These are phyloP conservation scores for Candida orba DNA, from an alignment of 805 yeast genomes.

Conservation along the genomic window DNA sequence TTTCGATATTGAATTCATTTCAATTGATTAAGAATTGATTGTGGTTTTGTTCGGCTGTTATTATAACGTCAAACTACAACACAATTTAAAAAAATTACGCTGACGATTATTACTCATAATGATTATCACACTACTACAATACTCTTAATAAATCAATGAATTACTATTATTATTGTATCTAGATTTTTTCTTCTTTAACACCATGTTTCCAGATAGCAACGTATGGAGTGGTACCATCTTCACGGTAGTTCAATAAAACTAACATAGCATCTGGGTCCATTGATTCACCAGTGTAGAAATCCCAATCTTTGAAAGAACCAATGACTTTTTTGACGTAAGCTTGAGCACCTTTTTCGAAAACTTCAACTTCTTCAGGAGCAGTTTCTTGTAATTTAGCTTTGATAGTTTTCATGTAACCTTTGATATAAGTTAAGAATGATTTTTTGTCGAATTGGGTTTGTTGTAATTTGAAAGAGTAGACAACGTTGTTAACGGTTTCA, in stretches of 20 bases:
- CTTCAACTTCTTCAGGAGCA: conserved; percentile 79
- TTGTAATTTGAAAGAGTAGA: conserved; percentile 97
- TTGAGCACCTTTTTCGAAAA: conserved; percentile 96
- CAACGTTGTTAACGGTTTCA: conserved; percentile 95
- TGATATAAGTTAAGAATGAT: conserved; percentile 92
- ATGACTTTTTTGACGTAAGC: conserved; percentile 94
- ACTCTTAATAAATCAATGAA: background rate
- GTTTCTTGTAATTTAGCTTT: conserved; percentile 86
- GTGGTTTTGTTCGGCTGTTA: too few species aligned
- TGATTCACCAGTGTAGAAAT: conserved; percentile 98
- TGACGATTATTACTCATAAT: too few species aligned
- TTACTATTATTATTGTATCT: conserved; percentile 29
- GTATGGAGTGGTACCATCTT: conserved; percentile 97
- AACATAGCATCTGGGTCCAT: conserved; percentile 99
- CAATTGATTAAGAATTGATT: conserved; percentile 1
- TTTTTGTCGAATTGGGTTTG: conserved; percentile 96
- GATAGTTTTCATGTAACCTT: conserved; percentile 97
- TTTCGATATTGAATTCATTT: conserved; percentile 1
- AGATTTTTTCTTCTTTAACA: conserved; percentile 82
- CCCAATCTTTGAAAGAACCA: conserved; percentile 97
- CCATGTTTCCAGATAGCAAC: conserved; percentile 99
- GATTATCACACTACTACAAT: too few species aligned
- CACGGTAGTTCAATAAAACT: conserved; percentile 98
- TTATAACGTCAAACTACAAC: too few species aligned
- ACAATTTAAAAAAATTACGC: background rate